Evolutionary conservation across 176 grass and related monocot species (phyloP).

Genomic region (Microstegium vimineum): DNA sequence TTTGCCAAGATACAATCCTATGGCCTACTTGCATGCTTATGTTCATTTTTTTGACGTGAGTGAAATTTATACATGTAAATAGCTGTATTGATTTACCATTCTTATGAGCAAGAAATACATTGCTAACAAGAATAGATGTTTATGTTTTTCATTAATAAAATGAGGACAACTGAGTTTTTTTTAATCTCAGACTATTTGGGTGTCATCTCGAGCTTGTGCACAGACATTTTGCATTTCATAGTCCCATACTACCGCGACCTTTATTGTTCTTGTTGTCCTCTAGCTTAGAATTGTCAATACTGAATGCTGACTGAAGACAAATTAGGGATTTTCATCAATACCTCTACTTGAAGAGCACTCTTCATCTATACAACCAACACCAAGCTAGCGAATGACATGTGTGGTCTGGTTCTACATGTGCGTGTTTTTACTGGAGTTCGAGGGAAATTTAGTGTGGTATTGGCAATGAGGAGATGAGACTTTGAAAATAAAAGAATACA

Average conservation of each 20-base stretch:
- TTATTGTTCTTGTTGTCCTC: not conserved
- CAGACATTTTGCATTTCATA: not conserved
- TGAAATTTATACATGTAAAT: constrained; percentile 25
- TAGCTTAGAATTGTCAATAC: not conserved
- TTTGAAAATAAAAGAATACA: not conserved
- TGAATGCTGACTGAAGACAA: not conserved
- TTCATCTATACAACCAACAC: not conserved
- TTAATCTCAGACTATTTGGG: not conserved
- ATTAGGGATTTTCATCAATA: not conserved
- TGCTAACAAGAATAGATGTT: not conserved
- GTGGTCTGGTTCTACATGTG: not conserved
- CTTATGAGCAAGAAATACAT: not conserved
- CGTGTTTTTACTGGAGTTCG: not conserved
- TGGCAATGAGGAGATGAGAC: not conserved
- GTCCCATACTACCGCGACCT: not conserved
- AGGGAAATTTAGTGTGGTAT: not conserved
- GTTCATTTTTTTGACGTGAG: constrained; percentile 99
- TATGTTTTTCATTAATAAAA: not conserved
- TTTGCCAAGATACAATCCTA: constrained; percentile 97
- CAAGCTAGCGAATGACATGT: not conserved
- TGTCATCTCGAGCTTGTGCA: not conserved
- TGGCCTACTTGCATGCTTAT: constrained; percentile 92
- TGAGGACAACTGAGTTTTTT: not conserved
- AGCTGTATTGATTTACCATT: not conserved
- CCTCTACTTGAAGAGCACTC: not conserved